phyloP scores from a whole-genome alignment of 805 yeast genomes.

The Cephaloascus albidus region DNA sequence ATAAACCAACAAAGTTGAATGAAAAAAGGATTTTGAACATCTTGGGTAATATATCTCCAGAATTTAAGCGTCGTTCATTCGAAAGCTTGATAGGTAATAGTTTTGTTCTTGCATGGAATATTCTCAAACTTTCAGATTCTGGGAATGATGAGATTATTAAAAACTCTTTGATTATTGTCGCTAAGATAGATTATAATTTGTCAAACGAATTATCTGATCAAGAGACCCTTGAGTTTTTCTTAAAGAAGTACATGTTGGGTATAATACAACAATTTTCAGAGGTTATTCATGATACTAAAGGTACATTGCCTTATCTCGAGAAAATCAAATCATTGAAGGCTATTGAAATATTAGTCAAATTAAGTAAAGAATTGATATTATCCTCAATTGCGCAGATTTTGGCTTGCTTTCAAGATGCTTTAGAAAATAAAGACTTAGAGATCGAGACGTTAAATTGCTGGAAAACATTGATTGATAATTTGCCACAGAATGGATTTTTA shows the following conservation, averaged over 20 bases:
- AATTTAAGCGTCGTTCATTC: conserved; percentile 22
- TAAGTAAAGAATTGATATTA: conserved; percentile 43
- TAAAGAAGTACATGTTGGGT: conserved; percentile 59
- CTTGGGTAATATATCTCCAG: conserved; percentile 42
- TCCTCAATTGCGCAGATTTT: conserved; percentile 78
- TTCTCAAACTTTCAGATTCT: conserved; percentile 10
- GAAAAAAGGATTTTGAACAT: conserved; percentile 41
- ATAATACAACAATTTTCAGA: conserved; percentile 74
- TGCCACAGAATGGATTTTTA: conserved; percentile 47
- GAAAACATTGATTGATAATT: conserved; percentile 45
- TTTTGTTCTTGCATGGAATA: conserved; percentile 29
- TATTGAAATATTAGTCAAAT: conserved; percentile 52
- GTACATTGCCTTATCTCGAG: conserved; percentile 62
- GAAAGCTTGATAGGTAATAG: conserved; percentile 24
- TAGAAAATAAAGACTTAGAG: conserved; percentile 55
- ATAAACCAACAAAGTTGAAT: conserved; percentile 24
- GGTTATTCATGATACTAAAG: conserved; percentile 63
- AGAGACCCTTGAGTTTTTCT: conserved; percentile 21
- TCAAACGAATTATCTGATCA: conserved; percentile 11
- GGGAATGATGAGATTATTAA: conserved; percentile 21
- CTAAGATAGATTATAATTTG: conserved; percentile 13
- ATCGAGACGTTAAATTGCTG: conserved; percentile 59
- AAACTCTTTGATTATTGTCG: conserved; percentile 32
- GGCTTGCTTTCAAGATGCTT: conserved; percentile 73
- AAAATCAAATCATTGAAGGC: conserved; percentile 69